Percentiles rank a stretch among this genome's conserved stretches.
These are phyloP conservation scores for Neonectria neomacrospora DNA, from an alignment of 2,329 filamentous ascomycete genomes.

Conservation along the genomic window DNA sequence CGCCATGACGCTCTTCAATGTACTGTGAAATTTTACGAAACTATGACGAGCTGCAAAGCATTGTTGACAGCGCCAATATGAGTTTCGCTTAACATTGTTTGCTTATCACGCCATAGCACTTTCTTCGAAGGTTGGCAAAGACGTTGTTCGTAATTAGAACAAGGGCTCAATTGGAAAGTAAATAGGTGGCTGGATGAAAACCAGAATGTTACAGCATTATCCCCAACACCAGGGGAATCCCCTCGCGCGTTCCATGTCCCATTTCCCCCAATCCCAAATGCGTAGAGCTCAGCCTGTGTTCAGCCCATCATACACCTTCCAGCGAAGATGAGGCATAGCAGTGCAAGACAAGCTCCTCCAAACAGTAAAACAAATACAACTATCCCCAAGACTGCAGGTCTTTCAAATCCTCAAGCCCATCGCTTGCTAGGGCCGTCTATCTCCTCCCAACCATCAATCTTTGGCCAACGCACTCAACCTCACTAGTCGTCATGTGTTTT, in stretches of 20 bases:
- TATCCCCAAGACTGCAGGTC: constrained; percentile 17
- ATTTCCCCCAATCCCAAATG: constrained; percentile 28
- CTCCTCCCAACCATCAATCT: constrained; percentile 24
- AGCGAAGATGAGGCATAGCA: constrained; percentile 29
- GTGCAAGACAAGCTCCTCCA: constrained; percentile 32
- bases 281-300: constrained; percentile 31
- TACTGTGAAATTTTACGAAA: not conserved
- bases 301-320: constrained; percentile 32
- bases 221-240: constrained; percentile 41
- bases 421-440: not conserved
- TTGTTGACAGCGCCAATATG: not conserved
- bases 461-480: constrained; percentile 21
- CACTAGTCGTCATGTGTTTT: not conserved
- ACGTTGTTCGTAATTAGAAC: constrained; percentile 1
- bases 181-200: constrained; percentile 25
- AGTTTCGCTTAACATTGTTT: not conserved
- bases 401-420: constrained; percentile 20
- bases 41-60: not conserved
- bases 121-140: not conserved
- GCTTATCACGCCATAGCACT: not conserved
- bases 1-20: not conserved
- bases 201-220: constrained; percentile 34
- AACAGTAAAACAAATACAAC: constrained; percentile 28
- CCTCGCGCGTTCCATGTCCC: constrained; percentile 32
- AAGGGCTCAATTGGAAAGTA: constrained; percentile 21